A percentile compares a stretch with the other conserved stretches of the same genome.
Evolutionary conservation across 164 flowering plant genomes (phyloP).

Genomic region (Vitis vinifera): DNA sequence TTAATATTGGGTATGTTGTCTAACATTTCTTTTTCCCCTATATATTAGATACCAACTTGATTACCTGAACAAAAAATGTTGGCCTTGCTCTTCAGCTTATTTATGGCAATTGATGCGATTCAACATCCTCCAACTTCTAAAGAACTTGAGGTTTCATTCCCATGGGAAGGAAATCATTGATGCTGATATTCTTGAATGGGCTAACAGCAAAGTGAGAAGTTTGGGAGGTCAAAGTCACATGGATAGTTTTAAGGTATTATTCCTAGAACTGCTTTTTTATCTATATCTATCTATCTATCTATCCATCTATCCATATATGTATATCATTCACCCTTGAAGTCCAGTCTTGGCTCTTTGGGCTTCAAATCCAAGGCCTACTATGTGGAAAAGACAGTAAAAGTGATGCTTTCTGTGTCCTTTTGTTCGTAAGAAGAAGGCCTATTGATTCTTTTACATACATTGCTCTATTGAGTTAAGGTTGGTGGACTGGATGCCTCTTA

Average conservation of each 20-base stretch:
- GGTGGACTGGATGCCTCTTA: no score
- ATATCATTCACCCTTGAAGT: no score
- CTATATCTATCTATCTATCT: no score
- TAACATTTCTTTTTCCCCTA: background rate
- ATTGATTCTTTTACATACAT: no score
- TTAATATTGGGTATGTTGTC: conserved; percentile 65
- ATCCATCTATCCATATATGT: no score
- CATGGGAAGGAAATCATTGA: conserved; percentile 81
- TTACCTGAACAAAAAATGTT: background rate
- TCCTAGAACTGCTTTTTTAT: background rate
- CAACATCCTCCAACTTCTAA: conserved; percentile 83
- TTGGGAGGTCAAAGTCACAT: conserved; percentile 62
- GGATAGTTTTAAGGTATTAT: conserved; percentile 80
- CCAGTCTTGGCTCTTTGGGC: no score
- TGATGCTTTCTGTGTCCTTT: no score
- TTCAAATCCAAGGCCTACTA: no score
- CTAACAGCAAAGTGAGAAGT: conserved; percentile 65
- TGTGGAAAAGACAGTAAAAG: no score
- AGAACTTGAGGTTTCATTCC: conserved; percentile 80
- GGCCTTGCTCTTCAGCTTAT: conserved; percentile 55
- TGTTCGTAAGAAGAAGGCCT: no score
- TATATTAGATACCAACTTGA: background rate
- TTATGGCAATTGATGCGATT: conserved; percentile 96
- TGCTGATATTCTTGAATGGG: conserved; percentile 85
- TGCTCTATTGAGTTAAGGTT: no score